Percentiles rank a stretch among this genome's conserved stretches.
These are phyloP conservation scores for Colletotrichum nymphaeae DNA, from an alignment of 2,329 filamentous ascomycete genomes.

Conservation along the genomic window DNA sequence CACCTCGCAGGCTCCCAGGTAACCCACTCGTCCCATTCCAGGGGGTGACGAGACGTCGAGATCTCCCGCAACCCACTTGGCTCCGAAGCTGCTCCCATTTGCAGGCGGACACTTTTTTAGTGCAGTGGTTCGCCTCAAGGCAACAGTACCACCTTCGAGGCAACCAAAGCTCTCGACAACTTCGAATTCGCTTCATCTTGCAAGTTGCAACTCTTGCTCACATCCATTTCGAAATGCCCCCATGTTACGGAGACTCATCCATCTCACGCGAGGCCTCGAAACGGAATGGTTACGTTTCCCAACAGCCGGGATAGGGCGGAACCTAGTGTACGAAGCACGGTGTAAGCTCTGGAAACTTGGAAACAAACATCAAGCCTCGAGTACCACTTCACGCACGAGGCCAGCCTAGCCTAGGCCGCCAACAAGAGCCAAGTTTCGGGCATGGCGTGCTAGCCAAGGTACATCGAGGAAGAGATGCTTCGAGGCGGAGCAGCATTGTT, in stretches of 20 bases:
- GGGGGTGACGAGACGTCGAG: conserved; percentile 4
- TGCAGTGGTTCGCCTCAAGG: not conserved
- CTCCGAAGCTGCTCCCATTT: not conserved
- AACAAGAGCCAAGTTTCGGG: conserved; percentile 18
- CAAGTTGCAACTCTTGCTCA: not conserved
- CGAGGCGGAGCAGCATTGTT: not conserved
- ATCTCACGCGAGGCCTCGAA: conserved; percentile 2
- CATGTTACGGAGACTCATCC: not conserved
- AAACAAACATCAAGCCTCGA: conserved; percentile 8
- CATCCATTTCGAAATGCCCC: conserved; percentile 2
- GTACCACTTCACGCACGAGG: conserved; percentile 7
- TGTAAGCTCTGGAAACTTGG: not conserved
- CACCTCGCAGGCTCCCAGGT: not conserved
- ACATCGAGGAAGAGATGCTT: not conserved
- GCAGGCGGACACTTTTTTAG: not conserved
- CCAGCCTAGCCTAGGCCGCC: conserved; percentile 1
- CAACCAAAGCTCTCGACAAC: not conserved
- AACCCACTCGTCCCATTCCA: conserved; percentile 14
- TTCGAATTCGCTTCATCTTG: not conserved
- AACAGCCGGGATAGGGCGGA: conserved; percentile 7
- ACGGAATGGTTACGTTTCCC: not conserved
- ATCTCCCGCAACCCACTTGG: not conserved
- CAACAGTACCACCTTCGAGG: not conserved
- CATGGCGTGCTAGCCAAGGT: conserved; percentile 24
- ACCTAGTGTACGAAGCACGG: not conserved